phyloP scores from a whole-genome alignment of 257 asterid species.

The Orobanche coerulescens region DNA sequence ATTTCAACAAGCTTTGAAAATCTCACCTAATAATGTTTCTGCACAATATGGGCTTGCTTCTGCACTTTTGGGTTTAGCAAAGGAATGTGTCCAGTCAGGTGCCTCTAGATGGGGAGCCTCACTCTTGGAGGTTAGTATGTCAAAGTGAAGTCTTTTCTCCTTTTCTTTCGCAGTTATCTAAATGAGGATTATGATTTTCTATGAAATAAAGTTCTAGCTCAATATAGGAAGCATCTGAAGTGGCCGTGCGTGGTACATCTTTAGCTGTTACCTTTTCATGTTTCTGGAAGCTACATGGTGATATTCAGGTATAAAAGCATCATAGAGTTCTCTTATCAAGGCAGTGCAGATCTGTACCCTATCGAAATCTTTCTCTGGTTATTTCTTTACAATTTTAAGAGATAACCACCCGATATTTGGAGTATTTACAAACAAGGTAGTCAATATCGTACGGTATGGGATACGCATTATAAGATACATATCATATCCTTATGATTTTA shows the following conservation, averaged over 20 bases:
- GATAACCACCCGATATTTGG: no score
- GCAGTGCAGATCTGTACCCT: background rate
- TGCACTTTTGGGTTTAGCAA: constrained; percentile 77
- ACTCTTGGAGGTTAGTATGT: constrained; percentile 65
- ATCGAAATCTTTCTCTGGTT: constrained; percentile 3
- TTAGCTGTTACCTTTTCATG: constrained; percentile 67
- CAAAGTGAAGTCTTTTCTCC: constrained; percentile 13
- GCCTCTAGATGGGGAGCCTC: constrained; percentile 93
- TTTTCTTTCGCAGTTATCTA: constrained; percentile 17
- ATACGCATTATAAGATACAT: no score
- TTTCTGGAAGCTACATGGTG: constrained; percentile 93
- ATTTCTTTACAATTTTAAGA: constrained; percentile 12
- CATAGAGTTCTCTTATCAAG: background rate
- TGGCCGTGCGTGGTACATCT: constrained; percentile 43
- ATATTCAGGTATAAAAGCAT: constrained; percentile 62
- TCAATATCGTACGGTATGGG: no score
- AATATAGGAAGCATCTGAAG: constrained; percentile 80
- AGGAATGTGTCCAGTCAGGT: constrained; percentile 65
- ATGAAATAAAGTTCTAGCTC: constrained; percentile 23
- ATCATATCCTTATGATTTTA: no score
- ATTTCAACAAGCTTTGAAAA: constrained; percentile 60
- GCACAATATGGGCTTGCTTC: constrained; percentile 90
- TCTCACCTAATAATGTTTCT: constrained; percentile 65
- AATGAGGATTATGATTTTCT: constrained; percentile 19
- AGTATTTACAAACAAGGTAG: no score